Base-by-base conservation (phyloP, 2,329 filamentous ascomycete genomes). In the Aureobasidium vineae region DNA sequence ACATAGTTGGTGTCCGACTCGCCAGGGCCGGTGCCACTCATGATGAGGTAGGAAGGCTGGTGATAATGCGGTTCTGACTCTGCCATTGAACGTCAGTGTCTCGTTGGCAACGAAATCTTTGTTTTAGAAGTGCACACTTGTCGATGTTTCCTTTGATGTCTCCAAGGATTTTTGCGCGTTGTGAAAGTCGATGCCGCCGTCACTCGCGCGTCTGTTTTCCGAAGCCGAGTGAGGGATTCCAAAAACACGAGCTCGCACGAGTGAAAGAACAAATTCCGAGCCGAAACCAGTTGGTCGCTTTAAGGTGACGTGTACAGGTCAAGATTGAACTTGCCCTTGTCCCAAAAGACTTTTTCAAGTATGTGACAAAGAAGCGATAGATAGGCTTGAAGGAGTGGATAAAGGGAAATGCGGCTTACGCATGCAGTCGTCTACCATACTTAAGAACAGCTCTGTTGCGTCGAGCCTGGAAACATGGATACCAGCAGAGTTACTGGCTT, bases 1-100 rank as follows among this genome's bases (percentile, higher is more conserved):
- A 76, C 70, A 56, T 70, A 76, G 53, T 65, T 67, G 21, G 59
- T 65, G 40, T 21, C 49, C 26, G 49, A 50, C 31, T 41, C 49
- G 49, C 59, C 57, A 19, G 65, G 49, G 6, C 33, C 50, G 23
- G 47, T 56, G 41, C 50, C 57, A 23, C 56, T 60, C 65, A 67
- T 67, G 49, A 38, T 54, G 64, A 23, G 19, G 8, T 56, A 36
- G 50, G n/a, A 43, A 26, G 45, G 60, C 23, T 43, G 54, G 5
- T 63, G 54, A 23, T 63, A 52, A 47, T 52, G 65, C 19, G 47
- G 65, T 38, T 21, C 38, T 2, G 36, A 10, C 31, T 38, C 64
- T 66, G 50, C 36, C 26, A 54, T 60, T 28, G 43, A 16, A 19
- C 21, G 64, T 57, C 38, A 60, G 38, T 23, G 33, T 60, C n/a